Percentiles rank a stretch among this genome's conserved stretches.
Evolutionary conservation across 306 rosid species (phyloP).

Genomic region (Cicer bijugum): DNA sequence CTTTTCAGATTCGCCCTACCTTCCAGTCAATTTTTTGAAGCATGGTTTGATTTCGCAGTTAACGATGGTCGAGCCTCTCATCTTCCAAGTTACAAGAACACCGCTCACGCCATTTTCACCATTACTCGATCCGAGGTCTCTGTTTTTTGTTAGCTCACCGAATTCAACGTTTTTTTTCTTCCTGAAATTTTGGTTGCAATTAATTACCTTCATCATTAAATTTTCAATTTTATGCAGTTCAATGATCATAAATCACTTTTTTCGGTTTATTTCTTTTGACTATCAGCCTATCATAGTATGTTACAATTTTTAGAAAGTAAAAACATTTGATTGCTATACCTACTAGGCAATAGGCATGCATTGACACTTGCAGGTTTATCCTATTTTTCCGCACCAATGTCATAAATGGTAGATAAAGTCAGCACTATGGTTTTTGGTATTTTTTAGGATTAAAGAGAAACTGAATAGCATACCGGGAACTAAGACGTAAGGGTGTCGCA

Average conservation of each 20-base stretch:
- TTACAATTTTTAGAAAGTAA: neutral
- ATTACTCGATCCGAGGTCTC: conserved; percentile 88
- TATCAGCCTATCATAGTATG: neutral
- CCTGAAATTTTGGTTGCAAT: neutral
- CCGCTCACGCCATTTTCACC: conserved; percentile 79
- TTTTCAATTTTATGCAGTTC: conserved; percentile 3
- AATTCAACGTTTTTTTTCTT: neutral
- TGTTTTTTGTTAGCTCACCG: neutral
- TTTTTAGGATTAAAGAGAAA: conserved; percentile 1
- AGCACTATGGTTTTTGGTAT: neutral
- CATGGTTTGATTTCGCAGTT: conserved; percentile 53
- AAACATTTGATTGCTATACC: conserved; percentile 14
- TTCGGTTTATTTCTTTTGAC: neutral
- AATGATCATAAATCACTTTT: neutral
- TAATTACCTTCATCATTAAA: neutral
- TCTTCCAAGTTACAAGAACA: conserved; percentile 82
- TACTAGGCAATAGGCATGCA: neutral
- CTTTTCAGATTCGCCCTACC: neutral
- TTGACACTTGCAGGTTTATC: neutral
- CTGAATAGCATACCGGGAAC: neutral
- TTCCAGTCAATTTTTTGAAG: neutral
- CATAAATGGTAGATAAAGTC: neutral
- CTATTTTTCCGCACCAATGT: neutral
- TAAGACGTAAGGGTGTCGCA: neutral
- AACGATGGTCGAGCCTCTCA: conserved; percentile 77